Conservation (phyloP, 331 rosid species). For the Telfairia occidentalis region DNA sequence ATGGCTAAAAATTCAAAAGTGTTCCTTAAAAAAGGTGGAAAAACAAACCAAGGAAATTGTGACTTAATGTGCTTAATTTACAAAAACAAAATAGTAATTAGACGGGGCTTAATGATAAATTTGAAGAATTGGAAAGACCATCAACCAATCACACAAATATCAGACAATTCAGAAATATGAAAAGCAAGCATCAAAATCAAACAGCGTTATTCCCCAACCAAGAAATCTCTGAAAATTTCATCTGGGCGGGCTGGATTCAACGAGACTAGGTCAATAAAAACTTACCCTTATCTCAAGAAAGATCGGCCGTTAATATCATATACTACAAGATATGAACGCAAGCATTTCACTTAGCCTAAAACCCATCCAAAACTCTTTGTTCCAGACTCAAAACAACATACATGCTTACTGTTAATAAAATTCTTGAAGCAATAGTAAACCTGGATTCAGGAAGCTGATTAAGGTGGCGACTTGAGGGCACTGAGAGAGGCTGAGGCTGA, state of each 20-base stretch:
- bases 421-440: neutral
- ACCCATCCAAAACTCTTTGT: neutral
- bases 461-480: neutral
- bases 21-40: neutral
- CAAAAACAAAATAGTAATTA: neutral
- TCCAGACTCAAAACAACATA: neutral
- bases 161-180: neutral
- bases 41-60: neutral
- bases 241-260: neutral
- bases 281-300: neutral
- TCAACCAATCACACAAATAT: neutral
- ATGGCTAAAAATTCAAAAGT: neutral
- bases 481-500: constrained; percentile 3
- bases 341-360: neutral
- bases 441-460: constrained; percentile 10
- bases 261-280: neutral
- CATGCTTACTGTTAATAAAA: neutral
- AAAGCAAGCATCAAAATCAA: neutral
- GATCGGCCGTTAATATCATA: neutral
- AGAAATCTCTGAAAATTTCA: neutral
- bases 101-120: neutral
- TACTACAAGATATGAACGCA: neutral
- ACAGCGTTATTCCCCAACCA: neutral
- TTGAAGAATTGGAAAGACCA: neutral
- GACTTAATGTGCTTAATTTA: neutral